phyloP scores from a whole-genome alignment of 2,329 filamentous ascomycete genomes.

The Botrytis porri region DNA sequence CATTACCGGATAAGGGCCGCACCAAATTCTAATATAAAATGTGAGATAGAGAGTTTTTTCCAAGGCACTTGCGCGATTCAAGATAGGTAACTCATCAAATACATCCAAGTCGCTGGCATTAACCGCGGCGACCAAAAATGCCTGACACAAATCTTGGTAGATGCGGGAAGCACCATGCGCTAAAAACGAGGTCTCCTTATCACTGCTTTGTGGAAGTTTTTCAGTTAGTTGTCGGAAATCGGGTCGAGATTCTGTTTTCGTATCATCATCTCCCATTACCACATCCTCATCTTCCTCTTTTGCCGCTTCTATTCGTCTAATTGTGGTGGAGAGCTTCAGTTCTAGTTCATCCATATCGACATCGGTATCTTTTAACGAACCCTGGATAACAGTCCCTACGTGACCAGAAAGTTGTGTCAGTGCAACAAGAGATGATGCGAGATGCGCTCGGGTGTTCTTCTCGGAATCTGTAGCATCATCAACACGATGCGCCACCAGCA shows the following conservation, averaged over 20 bases:
- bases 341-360: constrained; percentile 74
- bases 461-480: constrained; percentile 53
- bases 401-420: constrained; percentile 59
- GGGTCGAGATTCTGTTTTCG: constrained; percentile 34
- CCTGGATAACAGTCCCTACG: constrained; percentile 61
- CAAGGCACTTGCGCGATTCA: constrained; percentile 53
- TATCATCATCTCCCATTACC: constrained; percentile 46
- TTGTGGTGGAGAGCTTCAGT: constrained; percentile 67
- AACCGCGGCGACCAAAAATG: constrained; percentile 55
- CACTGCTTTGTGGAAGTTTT: constrained; percentile 37
- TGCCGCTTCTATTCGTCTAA: constrained; percentile 56
- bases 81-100: constrained; percentile 50
- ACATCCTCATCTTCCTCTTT: constrained; percentile 50
- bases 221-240: constrained; percentile 30
- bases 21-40: constrained; percentile 75
- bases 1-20: constrained; percentile 64
- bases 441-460: constrained; percentile 56
- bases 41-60: constrained; percentile 66
- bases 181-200: constrained; percentile 51
- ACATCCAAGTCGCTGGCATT: constrained; percentile 41
- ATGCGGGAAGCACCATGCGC: constrained; percentile 49
- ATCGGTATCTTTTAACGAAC: constrained; percentile 63
- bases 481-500: constrained; percentile 58
- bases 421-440: constrained; percentile 64
- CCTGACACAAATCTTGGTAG: constrained; percentile 56